A percentile compares a stretch with the other conserved stretches of the same genome.
phyloP scores from a whole-genome alignment of 495 filamentous ascomycete species.

The Aspergillus sclerotioniger region DNA sequence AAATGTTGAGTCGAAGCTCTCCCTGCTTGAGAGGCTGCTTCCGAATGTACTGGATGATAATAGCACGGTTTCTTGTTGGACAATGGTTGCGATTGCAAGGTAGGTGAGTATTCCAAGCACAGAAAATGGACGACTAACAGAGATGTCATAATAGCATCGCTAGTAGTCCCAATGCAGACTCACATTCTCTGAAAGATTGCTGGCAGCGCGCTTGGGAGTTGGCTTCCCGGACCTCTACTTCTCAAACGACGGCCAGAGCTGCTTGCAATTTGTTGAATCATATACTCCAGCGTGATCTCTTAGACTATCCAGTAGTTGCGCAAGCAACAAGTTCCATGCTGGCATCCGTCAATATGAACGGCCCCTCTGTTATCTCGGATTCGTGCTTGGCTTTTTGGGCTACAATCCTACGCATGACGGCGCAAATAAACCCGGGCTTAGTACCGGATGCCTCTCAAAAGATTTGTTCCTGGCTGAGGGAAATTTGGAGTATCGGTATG shows the following conservation, averaged over 20 bases:
- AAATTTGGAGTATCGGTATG: slow-evolving; percentile 74
- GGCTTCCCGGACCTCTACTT: slow-evolving; percentile 65
- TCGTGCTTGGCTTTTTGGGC: slow-evolving; percentile 73
- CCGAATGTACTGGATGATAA: slow-evolving; percentile 57
- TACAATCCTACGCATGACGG: slow-evolving; percentile 54
- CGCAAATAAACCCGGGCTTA: slow-evolving; percentile 56
- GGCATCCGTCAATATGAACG: slow-evolving; percentile 72
- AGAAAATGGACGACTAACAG: slow-evolving; percentile 9
- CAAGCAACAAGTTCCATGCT: slow-evolving; percentile 68
- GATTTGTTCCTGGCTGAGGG: slow-evolving; percentile 75
- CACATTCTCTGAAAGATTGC: slow-evolving; percentile 28
- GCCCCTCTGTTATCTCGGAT: slow-evolving; percentile 77
- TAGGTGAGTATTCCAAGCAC: slow-evolving; percentile 20
- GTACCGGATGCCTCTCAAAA: slow-evolving; percentile 63
- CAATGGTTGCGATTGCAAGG: slow-evolving; percentile 65
- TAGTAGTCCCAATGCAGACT: slow-evolving; percentile 24
- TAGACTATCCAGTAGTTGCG: slow-evolving; percentile 61
- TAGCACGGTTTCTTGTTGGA: slow-evolving; percentile 55
- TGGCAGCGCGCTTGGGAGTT: slow-evolving; percentile 81
- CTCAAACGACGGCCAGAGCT: slow-evolving; percentile 68
- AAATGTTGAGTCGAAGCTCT: slow-evolving; percentile 40
- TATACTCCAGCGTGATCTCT: slow-evolving; percentile 59
- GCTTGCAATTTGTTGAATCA: slow-evolving; percentile 74
- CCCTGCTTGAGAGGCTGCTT: slow-evolving; percentile 47
- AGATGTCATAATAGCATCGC: slow-evolving; percentile 29